phyloP scores from a whole-genome alignment of 257 asterid genomes.

The Salvia rosmarinus region DNA sequence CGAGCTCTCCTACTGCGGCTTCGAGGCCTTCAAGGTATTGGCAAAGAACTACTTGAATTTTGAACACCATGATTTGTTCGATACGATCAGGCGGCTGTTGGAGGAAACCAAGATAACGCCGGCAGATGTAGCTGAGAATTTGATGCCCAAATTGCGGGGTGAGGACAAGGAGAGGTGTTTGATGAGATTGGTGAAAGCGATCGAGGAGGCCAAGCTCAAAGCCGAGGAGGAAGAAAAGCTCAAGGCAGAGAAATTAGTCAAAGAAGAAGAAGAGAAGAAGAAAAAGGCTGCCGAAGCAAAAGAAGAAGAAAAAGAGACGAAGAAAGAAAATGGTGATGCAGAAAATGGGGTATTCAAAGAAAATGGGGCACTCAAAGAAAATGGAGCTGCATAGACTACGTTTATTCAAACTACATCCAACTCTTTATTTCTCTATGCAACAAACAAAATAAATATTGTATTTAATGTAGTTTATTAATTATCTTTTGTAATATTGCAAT shows the following conservation, averaged over 20 bases:
- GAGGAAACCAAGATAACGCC: constrained; percentile 45
- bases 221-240: constrained; percentile 42
- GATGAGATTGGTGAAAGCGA: constrained; percentile 45
- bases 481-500: no score
- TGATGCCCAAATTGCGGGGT: constrained; percentile 54
- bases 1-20: constrained; percentile 55
- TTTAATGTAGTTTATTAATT: not conserved
- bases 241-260: constrained; percentile 36
- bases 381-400: constrained; percentile 23
- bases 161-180: constrained; percentile 42
- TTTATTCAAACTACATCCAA: no score
- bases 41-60: constrained; percentile 43
- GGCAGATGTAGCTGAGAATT: constrained; percentile 55
- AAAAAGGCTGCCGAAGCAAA: not conserved
- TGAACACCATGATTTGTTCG: constrained; percentile 41
- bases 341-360: not conserved
- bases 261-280: constrained; percentile 29
- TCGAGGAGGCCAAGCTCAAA: constrained; percentile 44
- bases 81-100: constrained; percentile 33
- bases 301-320: not conserved
- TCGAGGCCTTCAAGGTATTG: constrained; percentile 45
- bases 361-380: not conserved
- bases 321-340: constrained; percentile 3
- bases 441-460: not conserved
- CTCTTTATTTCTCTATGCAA: not conserved